These are phyloP conservation scores for Daedaleopsis sinensis DNA, from an alignment of 768 basidiomycete species.

Conservation along the genomic window DNA sequence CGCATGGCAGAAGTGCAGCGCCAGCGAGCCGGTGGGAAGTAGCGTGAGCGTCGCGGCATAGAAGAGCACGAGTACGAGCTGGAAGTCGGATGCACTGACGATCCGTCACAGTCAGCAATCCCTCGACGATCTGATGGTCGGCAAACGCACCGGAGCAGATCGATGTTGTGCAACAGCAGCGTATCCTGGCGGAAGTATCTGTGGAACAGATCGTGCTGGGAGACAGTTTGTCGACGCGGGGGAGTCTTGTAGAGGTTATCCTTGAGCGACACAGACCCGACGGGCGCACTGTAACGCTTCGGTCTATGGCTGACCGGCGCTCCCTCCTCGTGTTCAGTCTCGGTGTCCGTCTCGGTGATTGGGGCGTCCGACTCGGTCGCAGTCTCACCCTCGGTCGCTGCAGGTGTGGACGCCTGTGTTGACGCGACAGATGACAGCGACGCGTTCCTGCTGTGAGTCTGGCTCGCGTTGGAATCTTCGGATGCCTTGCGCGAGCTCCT, in stretches of 20 bases:
- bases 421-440: conserved; percentile 25
- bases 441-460: conserved; percentile 26
- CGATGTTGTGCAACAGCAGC: conserved; percentile 78
- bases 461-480: conserved; percentile 14
- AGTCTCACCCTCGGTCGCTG: conserved; percentile 72
- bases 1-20: conserved; percentile 81
- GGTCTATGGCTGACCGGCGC: conserved; percentile 4
- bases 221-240: conserved; percentile 33
- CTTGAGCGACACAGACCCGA: conserved; percentile 7
- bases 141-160: conserved; percentile 73
- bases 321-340: conserved; percentile 37
- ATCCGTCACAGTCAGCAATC: background rate
- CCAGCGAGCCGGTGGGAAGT: conserved; percentile 50
- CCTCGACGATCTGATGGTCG: background rate
- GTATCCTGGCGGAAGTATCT: conserved; percentile 90
- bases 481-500: conserved; percentile 12
- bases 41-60: conserved; percentile 64
- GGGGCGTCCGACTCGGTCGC: conserved; percentile 70
- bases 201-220: conserved; percentile 88
- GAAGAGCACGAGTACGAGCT: conserved; percentile 71
- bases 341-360: conserved; percentile 63
- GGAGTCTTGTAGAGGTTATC: conserved; percentile 3
- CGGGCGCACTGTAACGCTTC: conserved; percentile 12
- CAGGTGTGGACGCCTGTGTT: conserved; percentile 49
- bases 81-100: conserved; percentile 79